Evolutionary conservation across 495 filamentous ascomycete species (phyloP).

Genomic region (Podospora fimiseda): DNA sequence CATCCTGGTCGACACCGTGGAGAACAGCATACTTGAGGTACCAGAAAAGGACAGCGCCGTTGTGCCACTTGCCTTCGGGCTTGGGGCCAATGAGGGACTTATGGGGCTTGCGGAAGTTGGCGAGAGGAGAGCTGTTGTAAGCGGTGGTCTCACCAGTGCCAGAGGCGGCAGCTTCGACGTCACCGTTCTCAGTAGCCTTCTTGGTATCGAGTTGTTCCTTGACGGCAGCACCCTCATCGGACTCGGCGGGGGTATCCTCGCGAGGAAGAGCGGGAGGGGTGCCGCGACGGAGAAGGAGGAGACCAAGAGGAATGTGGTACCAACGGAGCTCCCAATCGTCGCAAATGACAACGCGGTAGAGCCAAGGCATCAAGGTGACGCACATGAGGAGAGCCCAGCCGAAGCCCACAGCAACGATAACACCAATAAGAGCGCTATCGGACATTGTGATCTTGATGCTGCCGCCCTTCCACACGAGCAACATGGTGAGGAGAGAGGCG

Average conservation of each 20-base stretch:
- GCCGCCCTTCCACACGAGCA: conserved; percentile 55
- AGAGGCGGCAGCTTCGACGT: conserved; percentile 11
- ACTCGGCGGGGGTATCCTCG: conserved; percentile 36
- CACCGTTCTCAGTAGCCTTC: conserved; percentile 8
- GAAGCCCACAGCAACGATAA: conserved; percentile 53
- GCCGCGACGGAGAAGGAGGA: conserved; percentile 45
- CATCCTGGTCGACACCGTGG: conserved; percentile 56
- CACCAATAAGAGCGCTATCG: conserved; percentile 41
- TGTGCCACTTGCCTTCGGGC: conserved; percentile 33
- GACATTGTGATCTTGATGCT: conserved; percentile 39
- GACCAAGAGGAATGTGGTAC: conserved; percentile 54
- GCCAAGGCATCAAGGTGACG: conserved; percentile 58
- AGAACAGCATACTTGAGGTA: conserved; percentile 43
- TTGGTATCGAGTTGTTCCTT: conserved; percentile 38
- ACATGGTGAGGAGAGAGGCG: conserved; percentile 54
- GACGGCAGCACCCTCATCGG: conserved; percentile 46
- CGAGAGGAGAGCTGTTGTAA: not conserved
- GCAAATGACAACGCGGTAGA: conserved; percentile 51
- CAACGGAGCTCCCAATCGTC: conserved; percentile 52
- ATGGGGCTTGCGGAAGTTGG: conserved; percentile 2
- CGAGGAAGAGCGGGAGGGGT: conserved; percentile 44
- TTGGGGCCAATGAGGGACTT: conserved; percentile 29
- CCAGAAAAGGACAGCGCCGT: conserved; percentile 36
- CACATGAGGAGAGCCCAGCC: conserved; percentile 46
- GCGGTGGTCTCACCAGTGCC: conserved; percentile 1